phyloP scores from a whole-genome alignment of 2,329 filamentous ascomycete genomes.

The Furcasterigmium sp. region DNA sequence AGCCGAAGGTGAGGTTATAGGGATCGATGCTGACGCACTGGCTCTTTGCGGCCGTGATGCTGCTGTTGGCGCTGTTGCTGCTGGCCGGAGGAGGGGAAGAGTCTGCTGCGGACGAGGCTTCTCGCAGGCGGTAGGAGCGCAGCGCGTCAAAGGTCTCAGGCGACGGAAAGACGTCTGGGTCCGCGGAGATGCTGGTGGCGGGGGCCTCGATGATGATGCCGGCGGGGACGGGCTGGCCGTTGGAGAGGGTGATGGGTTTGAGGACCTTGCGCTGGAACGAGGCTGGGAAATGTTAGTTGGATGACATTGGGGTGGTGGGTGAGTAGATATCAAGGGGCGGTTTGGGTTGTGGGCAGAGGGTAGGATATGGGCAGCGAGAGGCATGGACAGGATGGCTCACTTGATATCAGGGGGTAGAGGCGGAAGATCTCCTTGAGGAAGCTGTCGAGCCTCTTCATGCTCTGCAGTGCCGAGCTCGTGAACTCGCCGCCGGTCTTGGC shows the following conservation, averaged over 20 bases:
- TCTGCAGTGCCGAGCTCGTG: constrained; percentile 35
- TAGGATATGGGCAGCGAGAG: no score
- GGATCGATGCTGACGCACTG: constrained; percentile 37
- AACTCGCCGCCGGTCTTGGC: constrained; percentile 33
- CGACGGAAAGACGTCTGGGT: constrained; percentile 31
- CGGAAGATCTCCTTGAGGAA: constrained; percentile 41
- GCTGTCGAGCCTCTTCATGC: constrained; percentile 41
- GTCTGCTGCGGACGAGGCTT: constrained; percentile 8
- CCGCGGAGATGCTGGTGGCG: constrained; percentile 33
- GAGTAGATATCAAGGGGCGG: no score
- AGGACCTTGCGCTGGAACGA: constrained; percentile 41
- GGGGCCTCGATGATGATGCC: constrained; percentile 36
- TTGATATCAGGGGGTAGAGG: constrained; percentile 31
- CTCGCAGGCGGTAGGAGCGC: constrained; percentile 41
- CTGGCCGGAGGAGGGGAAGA: no score
- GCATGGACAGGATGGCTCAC: no score
- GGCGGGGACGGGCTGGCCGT: constrained; percentile 35
- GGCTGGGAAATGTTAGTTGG: constrained; percentile 17
- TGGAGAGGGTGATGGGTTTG: constrained; percentile 37
- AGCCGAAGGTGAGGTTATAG: constrained; percentile 40
- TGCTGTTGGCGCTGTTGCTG: constrained; percentile 18
- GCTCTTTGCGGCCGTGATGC: constrained; percentile 30
- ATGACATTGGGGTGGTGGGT: constrained; percentile 12
- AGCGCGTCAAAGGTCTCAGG: constrained; percentile 41
- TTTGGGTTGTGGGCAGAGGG: no score